Percentiles rank a stretch among this genome's conserved stretches.
These are phyloP conservation scores for Austroboletus olivaceoglutinosus DNA, from an alignment of 1,284 basidiomycete species.

Conservation along the genomic window DNA sequence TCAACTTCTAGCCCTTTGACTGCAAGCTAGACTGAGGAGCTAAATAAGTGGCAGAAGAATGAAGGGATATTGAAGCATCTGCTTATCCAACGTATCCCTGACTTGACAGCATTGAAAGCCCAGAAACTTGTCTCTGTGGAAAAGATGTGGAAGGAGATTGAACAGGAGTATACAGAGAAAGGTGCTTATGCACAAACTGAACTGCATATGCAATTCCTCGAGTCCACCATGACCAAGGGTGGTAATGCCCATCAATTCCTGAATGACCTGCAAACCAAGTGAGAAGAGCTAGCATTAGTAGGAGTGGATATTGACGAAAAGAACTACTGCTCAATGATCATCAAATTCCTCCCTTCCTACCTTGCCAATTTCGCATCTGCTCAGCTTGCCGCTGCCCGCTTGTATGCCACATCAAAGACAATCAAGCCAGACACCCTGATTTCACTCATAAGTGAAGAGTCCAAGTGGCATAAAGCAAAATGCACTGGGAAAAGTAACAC, in stretches of 20 bases:
- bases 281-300: neutral
- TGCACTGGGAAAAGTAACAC: too few species aligned
- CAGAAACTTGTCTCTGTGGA: neutral
- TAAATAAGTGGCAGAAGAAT: neutral
- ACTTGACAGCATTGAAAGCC: neutral
- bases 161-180: neutral
- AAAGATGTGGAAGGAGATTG: neutral
- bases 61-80: neutral
- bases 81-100: neutral
- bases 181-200: neutral
- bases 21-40: fast-evolving
- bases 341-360: neutral
- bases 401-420: too few species aligned
- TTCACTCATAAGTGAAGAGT: too few species aligned
- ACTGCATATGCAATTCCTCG: neutral
- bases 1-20: neutral
- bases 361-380: neutral
- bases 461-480: too few species aligned
- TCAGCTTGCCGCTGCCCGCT: too few species aligned
- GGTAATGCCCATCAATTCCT: neutral
- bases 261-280: neutral
- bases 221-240: neutral
- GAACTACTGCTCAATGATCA: neutral
- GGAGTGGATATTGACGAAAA: neutral
- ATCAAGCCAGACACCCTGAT: too few species aligned